Percentiles rank a stretch among this genome's conserved stretches.
These are phyloP conservation scores for Spergularia bocconei DNA, from an alignment of 148 eudicot genomes.

Conservation along the genomic window DNA sequence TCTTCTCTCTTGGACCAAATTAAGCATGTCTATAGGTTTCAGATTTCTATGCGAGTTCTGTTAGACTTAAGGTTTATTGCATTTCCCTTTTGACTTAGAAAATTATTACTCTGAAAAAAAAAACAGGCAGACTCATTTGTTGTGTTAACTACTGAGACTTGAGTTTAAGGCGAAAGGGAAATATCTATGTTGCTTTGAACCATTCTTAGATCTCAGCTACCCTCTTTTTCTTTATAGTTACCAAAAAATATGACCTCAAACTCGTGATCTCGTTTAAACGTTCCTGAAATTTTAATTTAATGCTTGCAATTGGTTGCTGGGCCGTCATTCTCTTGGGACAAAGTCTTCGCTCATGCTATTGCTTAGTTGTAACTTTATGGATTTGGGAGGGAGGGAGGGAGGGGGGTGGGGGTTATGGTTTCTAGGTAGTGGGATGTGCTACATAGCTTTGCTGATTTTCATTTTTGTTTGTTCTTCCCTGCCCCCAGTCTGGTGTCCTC, in stretches of 20 bases:
- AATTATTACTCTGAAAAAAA: too few species aligned
- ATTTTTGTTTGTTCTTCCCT: neutral
- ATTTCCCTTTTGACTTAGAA: neutral
- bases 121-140: neutral
- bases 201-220: neutral
- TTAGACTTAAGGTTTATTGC: neutral
- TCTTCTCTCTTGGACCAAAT: neutral
- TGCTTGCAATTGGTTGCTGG: neutral
- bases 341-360: neutral
- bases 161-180: neutral
- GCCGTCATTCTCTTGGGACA: neutral
- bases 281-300: neutral
- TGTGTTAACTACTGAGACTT: neutral
- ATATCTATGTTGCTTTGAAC: neutral
- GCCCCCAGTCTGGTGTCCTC: neutral
- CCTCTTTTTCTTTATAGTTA: neutral
- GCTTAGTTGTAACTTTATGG: too few species aligned
- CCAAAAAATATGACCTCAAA: too few species aligned
- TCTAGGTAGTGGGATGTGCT: too few species aligned
- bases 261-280: too few species aligned
- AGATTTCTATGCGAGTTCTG: neutral
- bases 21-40: constrained; percentile 6
- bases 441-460: neutral
- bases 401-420: too few species aligned
- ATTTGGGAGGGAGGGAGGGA: too few species aligned